These are phyloP conservation scores for Naganishia albida DNA, from an alignment of 1,284 basidiomycete genomes.

Conservation along the genomic window DNA sequence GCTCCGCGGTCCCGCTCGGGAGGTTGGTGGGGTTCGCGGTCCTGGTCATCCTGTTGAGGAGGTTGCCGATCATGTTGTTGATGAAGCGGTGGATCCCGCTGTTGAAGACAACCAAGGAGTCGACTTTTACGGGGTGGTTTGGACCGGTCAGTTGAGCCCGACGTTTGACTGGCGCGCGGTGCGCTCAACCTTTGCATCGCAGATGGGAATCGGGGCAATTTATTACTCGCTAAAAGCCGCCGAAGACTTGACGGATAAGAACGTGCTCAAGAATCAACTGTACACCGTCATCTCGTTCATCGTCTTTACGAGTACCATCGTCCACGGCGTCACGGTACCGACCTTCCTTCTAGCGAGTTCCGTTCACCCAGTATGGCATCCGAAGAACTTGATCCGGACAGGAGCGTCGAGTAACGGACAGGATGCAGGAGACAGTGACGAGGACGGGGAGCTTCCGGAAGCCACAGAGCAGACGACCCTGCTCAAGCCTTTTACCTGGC, in stretches of 20 bases:
- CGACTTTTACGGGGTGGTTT: conserved; percentile 39
- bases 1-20: conserved; percentile 27
- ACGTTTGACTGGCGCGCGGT: not conserved
- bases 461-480: conserved; percentile 27
- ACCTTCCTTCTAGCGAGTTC: conserved; percentile 38
- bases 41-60: conserved; percentile 33
- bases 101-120: conserved; percentile 37
- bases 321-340: conserved; percentile 38
- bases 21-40: conserved; percentile 34
- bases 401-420: not conserved
- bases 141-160: conserved; percentile 34
- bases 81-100: conserved; percentile 35
- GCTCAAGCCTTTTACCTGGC: conserved; percentile 22
- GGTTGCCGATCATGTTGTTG: conserved; percentile 35
- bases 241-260: conserved; percentile 30
- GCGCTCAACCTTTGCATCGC: not conserved
- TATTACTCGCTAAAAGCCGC: conserved; percentile 39
- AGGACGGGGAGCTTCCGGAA: conserved; percentile 30
- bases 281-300: conserved; percentile 38
- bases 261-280: conserved; percentile 35
- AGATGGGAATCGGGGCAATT: conserved; percentile 39
- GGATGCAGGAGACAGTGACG: not conserved
- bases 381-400: conserved; percentile 35
- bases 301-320: conserved; percentile 39
- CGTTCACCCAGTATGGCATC: conserved; percentile 37